Conservation (phyloP, 805 yeast species). For the Jamesozyma piceae region DNA sequence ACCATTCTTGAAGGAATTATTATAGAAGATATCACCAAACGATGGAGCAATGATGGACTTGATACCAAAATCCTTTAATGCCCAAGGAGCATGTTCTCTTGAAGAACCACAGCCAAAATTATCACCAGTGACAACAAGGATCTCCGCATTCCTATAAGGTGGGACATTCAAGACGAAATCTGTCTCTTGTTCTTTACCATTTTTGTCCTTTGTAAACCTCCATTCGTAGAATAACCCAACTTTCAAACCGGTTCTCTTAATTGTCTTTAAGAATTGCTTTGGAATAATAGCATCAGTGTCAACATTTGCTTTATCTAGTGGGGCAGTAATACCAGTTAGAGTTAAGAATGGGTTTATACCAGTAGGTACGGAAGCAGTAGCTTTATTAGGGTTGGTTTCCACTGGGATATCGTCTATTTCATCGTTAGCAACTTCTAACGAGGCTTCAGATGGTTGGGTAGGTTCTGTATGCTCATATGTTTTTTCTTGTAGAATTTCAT, state of each 20-base stretch:
- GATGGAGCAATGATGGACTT: conserved; percentile 94
- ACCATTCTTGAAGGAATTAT: conserved; percentile 94
- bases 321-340: conserved; percentile 84
- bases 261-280: conserved; percentile 94
- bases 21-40: conserved; percentile 96
- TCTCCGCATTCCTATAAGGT: conserved; percentile 73
- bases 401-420: conserved; percentile 59
- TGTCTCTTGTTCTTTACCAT: conserved; percentile 71
- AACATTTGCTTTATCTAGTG: conserved; percentile 86
- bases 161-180: conserved; percentile 82
- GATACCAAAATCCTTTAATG: conserved; percentile 94
- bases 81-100: conserved; percentile 99
- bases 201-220: conserved; percentile 59
- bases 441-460: conserved; percentile 43
- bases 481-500: conserved; percentile 47
- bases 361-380: conserved; percentile 28
- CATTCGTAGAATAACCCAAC: conserved; percentile 87
- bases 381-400: conserved; percentile 42
- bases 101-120: conserved; percentile 99
- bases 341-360: conserved; percentile 71
- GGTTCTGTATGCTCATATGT: conserved; percentile 62
- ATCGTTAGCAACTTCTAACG: conserved; percentile 42
- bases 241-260: conserved; percentile 89
- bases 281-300: conserved; percentile 99
- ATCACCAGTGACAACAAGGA: conserved; percentile 86